Evolutionary conservation across 331 rosid genomes (phyloP).

Genomic region (Cydonia oblonga): DNA sequence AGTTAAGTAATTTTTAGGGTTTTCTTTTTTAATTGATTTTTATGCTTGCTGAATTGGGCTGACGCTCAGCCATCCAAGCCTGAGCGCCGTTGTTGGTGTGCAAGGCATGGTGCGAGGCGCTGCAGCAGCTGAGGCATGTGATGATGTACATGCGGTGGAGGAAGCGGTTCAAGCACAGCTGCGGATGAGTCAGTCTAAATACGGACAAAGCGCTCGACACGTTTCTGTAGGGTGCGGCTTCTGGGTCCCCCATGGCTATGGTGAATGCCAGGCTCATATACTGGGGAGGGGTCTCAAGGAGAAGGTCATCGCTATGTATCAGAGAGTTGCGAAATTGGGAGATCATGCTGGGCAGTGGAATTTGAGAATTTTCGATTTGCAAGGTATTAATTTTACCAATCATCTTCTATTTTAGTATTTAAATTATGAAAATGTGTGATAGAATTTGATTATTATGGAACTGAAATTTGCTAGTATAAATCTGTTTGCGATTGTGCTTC

Average conservation of each 20-base stretch:
- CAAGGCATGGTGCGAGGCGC: conserved; percentile 67
- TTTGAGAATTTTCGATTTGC: conserved; percentile 70
- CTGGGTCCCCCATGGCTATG: conserved; percentile 71
- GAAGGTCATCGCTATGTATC: conserved; percentile 43
- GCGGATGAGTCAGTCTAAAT: neutral
- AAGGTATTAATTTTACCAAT: conserved; percentile 26
- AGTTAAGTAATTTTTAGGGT: too few species aligned
- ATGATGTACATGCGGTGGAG: conserved; percentile 61
- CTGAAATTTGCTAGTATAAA: neutral
- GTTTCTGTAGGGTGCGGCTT: conserved; percentile 52
- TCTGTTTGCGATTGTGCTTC: too few species aligned
- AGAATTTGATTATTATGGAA: neutral
- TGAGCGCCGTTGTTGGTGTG: conserved; percentile 51
- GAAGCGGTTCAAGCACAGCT: conserved; percentile 75
- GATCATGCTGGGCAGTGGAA: conserved; percentile 67
- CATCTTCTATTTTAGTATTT: neutral
- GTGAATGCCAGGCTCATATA: conserved; percentile 75
- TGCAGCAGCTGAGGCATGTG: conserved; percentile 60
- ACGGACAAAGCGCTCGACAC: conserved; percentile 53
- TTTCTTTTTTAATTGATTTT: too few species aligned
- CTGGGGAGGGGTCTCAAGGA: conserved; percentile 54
- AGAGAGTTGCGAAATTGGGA: conserved; percentile 50
- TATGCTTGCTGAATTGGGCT: too few species aligned
- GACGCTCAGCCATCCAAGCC: too few species aligned
- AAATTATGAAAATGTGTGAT: neutral